Base-by-base conservation (phyloP, 208 protist genomes). In the Perkinsela sp. region DNA sequence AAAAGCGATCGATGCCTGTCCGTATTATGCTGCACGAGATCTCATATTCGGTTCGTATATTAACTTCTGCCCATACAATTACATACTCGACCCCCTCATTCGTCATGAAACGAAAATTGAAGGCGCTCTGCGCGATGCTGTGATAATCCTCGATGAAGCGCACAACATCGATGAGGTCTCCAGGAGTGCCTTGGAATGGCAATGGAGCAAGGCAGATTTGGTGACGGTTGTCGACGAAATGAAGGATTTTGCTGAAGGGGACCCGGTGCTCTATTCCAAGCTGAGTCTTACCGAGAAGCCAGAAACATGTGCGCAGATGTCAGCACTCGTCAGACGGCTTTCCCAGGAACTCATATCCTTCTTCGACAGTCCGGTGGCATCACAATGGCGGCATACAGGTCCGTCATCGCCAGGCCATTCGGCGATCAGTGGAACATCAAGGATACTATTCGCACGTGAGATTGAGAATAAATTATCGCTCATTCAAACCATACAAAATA, bases 31-130 rank as follows among this genome's bases (percentile, higher is more conserved):
- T 1, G 73, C 84, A 0, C 81, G 88, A 22, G 85, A 91, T 40
- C 72, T 90, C 6, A 71, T 85, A 29, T 79, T 82, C 48, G 82
- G 74, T 31, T 82, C 91, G 0, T 85, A 96, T 66, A 76, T 98
- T 28, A 82, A 91, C 68, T 95, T 97, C 69, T 81, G 88, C 70
- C 95, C 94, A 2, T 98, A 98, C 77, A 95, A 94, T 72, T 98
- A 97, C 74, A 70, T 97, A n/a, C 80, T 96, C 13, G 93, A 97
- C 72, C 82, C 86, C 6, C 31, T 77, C 1, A 92, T 95, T 67
- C 84, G 95, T 22, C 76, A 80, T 78, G 76, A 84, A 68, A 85
- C 77, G 66, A 86, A 86, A 31, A 87, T 80, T 75, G 77, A 89
- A 70, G 74, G 70, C 1, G 74, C 87, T 28, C 31, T 91, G 2